phyloP scores from a whole-genome alignment of 331 rosid species.

The Pyrus hybrid region DNA sequence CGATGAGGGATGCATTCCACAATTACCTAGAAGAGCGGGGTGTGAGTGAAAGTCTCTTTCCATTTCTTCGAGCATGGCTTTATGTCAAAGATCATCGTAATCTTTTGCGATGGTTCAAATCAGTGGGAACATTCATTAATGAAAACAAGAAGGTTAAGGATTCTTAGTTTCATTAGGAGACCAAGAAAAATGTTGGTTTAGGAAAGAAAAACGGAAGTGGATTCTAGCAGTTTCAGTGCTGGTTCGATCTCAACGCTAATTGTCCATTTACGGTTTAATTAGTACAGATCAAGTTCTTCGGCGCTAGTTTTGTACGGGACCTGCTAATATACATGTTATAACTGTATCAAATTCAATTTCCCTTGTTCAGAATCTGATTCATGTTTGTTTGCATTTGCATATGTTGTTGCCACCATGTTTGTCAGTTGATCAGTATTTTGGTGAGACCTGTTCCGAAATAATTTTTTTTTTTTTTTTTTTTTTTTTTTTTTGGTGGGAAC shows the following conservation, averaged over 20 bases:
- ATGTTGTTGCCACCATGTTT: too few species aligned
- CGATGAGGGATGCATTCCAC: conserved; percentile 72
- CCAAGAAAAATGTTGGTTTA: neutral
- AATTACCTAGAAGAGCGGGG: conserved; percentile 83
- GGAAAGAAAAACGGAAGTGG: neutral
- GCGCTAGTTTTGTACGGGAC: neutral
- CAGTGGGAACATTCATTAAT: conserved; percentile 52
- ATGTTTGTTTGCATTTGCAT: too few species aligned
- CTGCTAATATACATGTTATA: neutral
- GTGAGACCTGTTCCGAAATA: too few species aligned
- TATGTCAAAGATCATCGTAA: conserved; percentile 87
- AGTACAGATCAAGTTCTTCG: neutral
- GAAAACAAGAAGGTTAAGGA: conserved; percentile 38
- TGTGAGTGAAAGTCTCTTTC: conserved; percentile 66
- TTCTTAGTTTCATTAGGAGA: conserved; percentile 12
- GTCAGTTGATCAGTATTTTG: too few species aligned
- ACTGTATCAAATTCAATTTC: neutral
- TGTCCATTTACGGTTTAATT: neutral
- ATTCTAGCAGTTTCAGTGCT: neutral
- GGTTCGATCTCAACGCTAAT: neutral
- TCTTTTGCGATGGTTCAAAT: conserved; percentile 81
- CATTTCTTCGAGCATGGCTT: conserved; percentile 91
- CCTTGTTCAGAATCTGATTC: neutral
- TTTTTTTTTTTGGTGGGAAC: too few species aligned
- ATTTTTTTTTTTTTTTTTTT: too few species aligned